Conservation (phyloP, 2,329 filamentous ascomycete genomes). For the Venturia pyrina region DNA sequence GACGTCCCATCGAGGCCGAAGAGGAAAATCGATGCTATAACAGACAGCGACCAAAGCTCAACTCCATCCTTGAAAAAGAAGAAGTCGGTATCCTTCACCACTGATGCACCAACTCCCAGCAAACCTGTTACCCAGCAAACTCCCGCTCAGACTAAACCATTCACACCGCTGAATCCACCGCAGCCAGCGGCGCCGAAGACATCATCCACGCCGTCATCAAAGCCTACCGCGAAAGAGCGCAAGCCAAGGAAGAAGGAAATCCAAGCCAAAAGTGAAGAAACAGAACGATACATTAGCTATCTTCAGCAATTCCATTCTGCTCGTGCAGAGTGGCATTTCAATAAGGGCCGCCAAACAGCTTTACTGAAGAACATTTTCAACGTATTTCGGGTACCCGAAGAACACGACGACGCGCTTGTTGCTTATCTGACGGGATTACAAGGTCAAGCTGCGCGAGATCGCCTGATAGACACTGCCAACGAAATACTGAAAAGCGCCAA, state of each 20-base stretch:
- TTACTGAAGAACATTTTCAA: slow-evolving; percentile 77
- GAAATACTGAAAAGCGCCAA: slow-evolving; percentile 9
- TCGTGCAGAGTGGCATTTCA: slow-evolving; percentile 80
- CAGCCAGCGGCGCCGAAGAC: slow-evolving; percentile 17
- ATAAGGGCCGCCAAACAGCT: slow-evolving; percentile 82
- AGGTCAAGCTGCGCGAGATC: slow-evolving; percentile 50
- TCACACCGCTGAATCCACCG: slow-evolving; percentile 18
- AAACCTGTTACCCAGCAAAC: slow-evolving; percentile 40
- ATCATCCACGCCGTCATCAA: not conserved
- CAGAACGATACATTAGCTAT: slow-evolving; percentile 54
- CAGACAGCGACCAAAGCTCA: slow-evolving; percentile 9
- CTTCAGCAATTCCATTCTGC: slow-evolving; percentile 64
- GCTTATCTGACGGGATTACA: slow-evolving; percentile 72
- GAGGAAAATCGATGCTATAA: not conserved
- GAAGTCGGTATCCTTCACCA: slow-evolving; percentile 56
- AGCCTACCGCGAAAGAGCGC: not conserved
- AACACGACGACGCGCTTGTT: slow-evolving; percentile 59
- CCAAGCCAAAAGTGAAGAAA: slow-evolving; percentile 19
- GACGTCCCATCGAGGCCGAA: not conserved
- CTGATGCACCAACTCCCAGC: slow-evolving; percentile 51
- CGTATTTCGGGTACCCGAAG: slow-evolving; percentile 56
- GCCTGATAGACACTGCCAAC: slow-evolving; percentile 2
- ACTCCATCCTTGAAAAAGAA: slow-evolving; percentile 20
- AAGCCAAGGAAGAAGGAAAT: slow-evolving; percentile 11
- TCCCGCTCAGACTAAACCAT: slow-evolving; percentile 17